Percentiles rank a stretch among this genome's conserved stretches.
Conservation (phyloP, 179 eudicot genomes). For the Corrigiola litoralis region DNA sequence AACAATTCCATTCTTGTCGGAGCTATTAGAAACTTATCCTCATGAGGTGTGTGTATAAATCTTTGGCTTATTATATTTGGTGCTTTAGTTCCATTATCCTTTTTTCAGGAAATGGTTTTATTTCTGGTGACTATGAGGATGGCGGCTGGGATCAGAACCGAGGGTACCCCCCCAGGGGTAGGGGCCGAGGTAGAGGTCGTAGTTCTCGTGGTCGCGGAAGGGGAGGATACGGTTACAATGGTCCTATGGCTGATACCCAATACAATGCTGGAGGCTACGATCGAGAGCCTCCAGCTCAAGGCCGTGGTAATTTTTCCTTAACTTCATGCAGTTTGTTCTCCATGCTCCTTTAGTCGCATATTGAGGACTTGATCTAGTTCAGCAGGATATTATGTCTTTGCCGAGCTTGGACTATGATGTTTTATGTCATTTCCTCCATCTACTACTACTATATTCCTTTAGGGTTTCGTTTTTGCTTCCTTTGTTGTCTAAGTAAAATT, state of each 20-base stretch:
- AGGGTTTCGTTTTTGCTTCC: too few species aligned
- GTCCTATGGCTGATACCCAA: slow-evolving; percentile 48
- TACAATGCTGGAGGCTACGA: slow-evolving; percentile 52
- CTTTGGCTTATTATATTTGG: not conserved
- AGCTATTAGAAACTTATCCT: not conserved
- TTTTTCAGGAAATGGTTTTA: slow-evolving; percentile 62
- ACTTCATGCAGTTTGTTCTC: too few species aligned
- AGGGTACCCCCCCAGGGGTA: slow-evolving; percentile 65
- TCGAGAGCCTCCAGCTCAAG: slow-evolving; percentile 47
- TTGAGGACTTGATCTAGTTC: too few species aligned
- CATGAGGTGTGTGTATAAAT: not conserved
- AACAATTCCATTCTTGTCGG: not conserved
- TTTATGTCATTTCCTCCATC: too few species aligned
- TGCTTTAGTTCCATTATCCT: not conserved
- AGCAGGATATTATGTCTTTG: too few species aligned
- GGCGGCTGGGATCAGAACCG: slow-evolving; percentile 81
- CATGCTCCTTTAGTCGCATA: too few species aligned
- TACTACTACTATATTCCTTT: too few species aligned
- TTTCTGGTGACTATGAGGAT: slow-evolving; percentile 63
- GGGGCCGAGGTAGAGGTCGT: slow-evolving; percentile 82
- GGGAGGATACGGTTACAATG: slow-evolving; percentile 70
- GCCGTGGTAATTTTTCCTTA: slow-evolving; percentile 38
- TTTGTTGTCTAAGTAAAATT: too few species aligned
- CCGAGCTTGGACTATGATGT: too few species aligned
- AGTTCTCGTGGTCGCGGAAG: slow-evolving; percentile 78